Base-by-base conservation (phyloP, 257 asterid genomes). In the Thymus mandschuricus region DNA sequence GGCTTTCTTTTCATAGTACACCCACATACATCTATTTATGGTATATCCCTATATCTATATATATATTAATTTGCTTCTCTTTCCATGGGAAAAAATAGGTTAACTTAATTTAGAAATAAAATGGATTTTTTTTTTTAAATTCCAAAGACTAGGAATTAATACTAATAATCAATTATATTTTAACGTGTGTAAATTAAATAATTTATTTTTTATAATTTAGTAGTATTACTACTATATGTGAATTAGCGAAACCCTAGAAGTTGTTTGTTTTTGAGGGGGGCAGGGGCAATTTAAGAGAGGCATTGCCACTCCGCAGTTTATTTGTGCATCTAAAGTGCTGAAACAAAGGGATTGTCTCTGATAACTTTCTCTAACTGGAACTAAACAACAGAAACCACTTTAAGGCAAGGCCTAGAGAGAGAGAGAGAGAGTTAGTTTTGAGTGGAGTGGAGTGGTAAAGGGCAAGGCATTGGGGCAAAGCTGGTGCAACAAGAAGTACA, bases 311-410 rank as follows among this genome's bases (percentile, higher is more conserved):
- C 0, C 57, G 45, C 28, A 51, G 80, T 73, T 70, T 50, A 75
- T 71, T 51, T 71, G 34, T 60, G 81, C 68, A 59, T 59, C 73
- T 78, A 64, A 64, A 71, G 78, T 40, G 74, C 83, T 81, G 86
- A 75, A 71, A 79, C 74, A 67, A 59, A 78, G 75, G 78, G 78
- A 69, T 67, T 72, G 55, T 75, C 66, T 71, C 83, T 76, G 78
- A 60, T 35, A 40, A 69, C 65, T 81, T 81, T 64, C 87, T 78
- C 27, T 56, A 68, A 68, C 10, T 33, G 78, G 84, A 60, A 82
- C 78, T 64, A 62, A 81, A 30, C 55, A 81, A 66, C 64, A 54
- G 58, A 80, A 38, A 60, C 54, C 51, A 51, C 62, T n/a, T 69
- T 51, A 63, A 69, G 50, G 21, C 21, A 21, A 21, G 21, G 21